Percentiles rank a stretch among this genome's conserved stretches.
Evolutionary conservation across 805 yeast species (phyloP).

Genomic region (Candida nonsorbophila): DNA sequence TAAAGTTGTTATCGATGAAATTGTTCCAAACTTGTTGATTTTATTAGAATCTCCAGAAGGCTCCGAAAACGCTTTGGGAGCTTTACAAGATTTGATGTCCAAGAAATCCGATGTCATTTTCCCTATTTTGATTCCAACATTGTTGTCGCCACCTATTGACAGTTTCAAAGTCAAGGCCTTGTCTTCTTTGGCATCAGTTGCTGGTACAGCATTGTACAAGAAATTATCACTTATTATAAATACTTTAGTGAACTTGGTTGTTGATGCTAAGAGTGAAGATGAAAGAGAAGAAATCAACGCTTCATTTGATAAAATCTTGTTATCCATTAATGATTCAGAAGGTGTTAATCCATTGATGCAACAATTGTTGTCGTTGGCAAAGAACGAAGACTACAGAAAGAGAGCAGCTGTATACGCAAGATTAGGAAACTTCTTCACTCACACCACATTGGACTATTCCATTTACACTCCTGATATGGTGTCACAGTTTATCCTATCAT

Average conservation of each 20-base stretch:
- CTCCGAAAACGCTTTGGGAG: constrained; percentile 75
- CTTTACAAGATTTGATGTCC: constrained; percentile 88
- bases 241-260: constrained; percentile 59
- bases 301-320: constrained; percentile 64
- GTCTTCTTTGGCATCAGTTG: constrained; percentile 83
- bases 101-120: constrained; percentile 85
- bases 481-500: constrained; percentile 58
- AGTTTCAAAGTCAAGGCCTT: constrained; percentile 81
- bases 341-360: constrained; percentile 84
- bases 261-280: constrained; percentile 33
- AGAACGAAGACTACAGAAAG: constrained; percentile 64
- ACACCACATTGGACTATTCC: constrained; percentile 64
- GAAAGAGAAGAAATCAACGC: constrained; percentile 38
- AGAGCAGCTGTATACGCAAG: constrained; percentile 62
- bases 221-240: constrained; percentile 71
- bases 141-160: constrained; percentile 77
- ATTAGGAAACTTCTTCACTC: constrained; percentile 64
- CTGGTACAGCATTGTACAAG: constrained; percentile 74
- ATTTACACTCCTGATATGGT: constrained; percentile 74
- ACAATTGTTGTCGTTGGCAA: constrained; percentile 69
- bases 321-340: constrained; percentile 68
- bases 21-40: constrained; percentile 72
- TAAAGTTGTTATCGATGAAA: constrained; percentile 78
- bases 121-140: constrained; percentile 87
- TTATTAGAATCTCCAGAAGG: constrained; percentile 52